phyloP scores from a whole-genome alignment of 164 flowering plant genomes.

The Berberis vulgaris region DNA sequence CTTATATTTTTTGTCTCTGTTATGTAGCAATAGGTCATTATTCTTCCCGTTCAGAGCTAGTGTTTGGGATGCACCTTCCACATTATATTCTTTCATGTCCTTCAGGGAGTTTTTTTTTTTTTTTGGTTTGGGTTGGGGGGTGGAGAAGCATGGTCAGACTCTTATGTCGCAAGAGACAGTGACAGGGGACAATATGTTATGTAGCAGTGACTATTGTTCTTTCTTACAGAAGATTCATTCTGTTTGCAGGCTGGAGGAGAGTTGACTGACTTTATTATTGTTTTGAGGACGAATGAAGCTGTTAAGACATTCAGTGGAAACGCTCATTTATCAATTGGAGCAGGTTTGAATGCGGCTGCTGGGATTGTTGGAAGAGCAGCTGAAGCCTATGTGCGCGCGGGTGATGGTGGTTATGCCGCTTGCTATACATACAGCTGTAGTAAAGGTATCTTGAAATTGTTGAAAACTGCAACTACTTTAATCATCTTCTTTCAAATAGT shows the following conservation, averaged over 20 bases:
- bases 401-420: constrained; percentile 87
- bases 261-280: constrained; percentile 83
- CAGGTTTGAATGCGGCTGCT: constrained; percentile 89
- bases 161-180: too few relatives aligned
- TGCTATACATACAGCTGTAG: constrained; percentile 98
- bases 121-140: too few relatives aligned
- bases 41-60: too few relatives aligned
- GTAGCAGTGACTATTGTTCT: too few relatives aligned
- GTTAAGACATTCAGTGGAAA: constrained; percentile 78
- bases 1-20: too few relatives aligned
- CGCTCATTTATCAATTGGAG: constrained; percentile 76
- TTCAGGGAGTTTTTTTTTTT: too few relatives aligned
- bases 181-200: too few relatives aligned
- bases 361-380: constrained; percentile 73
- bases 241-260: constrained; percentile 75
- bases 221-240: too few relatives aligned
- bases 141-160: too few relatives aligned
- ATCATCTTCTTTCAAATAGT: neutral
- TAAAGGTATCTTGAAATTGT: constrained; percentile 47
- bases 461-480: neutral
- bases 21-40: too few relatives aligned
- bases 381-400: constrained; percentile 86
- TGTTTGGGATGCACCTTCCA: too few relatives aligned
- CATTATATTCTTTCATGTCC: too few relatives aligned
- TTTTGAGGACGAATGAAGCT: constrained; percentile 74